These are phyloP conservation scores for Paspalum notatum DNA, from an alignment of 176 grass and related monocot species.

Conservation along the genomic window DNA sequence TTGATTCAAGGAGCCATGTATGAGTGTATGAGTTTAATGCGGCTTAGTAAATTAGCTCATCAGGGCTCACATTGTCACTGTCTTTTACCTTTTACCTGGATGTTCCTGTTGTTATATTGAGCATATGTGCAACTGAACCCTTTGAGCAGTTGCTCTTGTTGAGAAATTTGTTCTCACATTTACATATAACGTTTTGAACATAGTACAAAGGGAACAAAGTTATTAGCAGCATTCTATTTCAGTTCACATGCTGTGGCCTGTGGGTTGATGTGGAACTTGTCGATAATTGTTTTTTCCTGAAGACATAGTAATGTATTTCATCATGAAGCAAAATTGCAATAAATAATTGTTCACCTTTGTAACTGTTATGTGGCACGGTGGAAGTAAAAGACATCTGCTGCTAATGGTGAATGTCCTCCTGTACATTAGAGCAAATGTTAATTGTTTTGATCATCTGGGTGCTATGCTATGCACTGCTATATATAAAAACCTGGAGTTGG, in stretches of 20 bases:
- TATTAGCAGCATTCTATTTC: neutral
- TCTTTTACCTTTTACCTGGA: neutral
- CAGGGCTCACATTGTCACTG: neutral
- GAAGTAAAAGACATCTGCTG: neutral
- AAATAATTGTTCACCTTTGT: neutral
- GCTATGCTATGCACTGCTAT: too few relatives aligned
- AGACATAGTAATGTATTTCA: too few relatives aligned
- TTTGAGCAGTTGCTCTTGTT: neutral
- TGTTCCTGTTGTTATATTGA: neutral
- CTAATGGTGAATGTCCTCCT: too few relatives aligned
- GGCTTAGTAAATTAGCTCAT: neutral
- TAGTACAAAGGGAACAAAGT: neutral
- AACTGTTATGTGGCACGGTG: neutral
- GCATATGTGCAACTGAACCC: neutral
- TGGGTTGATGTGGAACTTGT: neutral
- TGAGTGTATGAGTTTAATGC: slow-evolving; percentile 5
- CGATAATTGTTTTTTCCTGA: too few relatives aligned
- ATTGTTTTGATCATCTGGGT: too few relatives aligned
- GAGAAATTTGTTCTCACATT: slow-evolving; percentile 14
- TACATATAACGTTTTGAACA: neutral
- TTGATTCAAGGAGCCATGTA: slow-evolving; percentile 20
- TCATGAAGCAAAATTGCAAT: neutral
- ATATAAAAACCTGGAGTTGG: too few relatives aligned
- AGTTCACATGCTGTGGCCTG: neutral
- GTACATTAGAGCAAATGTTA: too few relatives aligned